phyloP scores from a whole-genome alignment of 257 asterid genomes.

The Cruciata laevipes region DNA sequence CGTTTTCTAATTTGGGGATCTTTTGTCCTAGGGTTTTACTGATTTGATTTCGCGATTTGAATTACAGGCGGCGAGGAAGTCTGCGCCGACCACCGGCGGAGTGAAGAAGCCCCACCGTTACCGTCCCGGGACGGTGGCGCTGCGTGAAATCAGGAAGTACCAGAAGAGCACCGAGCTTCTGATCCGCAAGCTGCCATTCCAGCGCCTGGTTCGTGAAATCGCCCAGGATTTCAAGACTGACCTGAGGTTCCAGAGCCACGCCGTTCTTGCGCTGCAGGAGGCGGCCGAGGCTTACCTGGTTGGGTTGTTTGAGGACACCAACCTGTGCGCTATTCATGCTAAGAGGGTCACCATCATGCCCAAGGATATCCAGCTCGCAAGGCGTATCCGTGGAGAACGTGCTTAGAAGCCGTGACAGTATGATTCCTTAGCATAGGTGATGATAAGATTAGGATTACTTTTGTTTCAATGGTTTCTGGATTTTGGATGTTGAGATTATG shows the following conservation, averaged over 20 bases:
- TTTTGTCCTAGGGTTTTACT: background rate
- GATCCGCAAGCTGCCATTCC: conserved; percentile 1
- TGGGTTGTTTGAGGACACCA: background rate
- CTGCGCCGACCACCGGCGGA: conserved; percentile 1
- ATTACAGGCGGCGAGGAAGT: background rate
- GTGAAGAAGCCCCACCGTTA: conserved; percentile 2
- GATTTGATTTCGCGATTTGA: background rate
- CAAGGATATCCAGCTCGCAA: background rate
- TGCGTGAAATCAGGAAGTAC: background rate
- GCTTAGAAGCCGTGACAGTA: background rate
- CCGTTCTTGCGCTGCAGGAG: background rate
- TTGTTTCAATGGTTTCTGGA: background rate
- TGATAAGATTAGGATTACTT: background rate
- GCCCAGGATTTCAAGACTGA: background rate
- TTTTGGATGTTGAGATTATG: background rate
- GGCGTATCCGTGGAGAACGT: background rate
- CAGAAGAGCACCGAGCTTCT: background rate
- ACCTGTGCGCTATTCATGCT: background rate
- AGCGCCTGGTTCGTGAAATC: background rate
- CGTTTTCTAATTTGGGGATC: background rate
- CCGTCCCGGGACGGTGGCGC: background rate
- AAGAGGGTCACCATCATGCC: background rate
- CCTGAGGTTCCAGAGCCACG: conserved; percentile 1
- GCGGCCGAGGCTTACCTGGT: background rate
- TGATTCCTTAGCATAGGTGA: background rate